Evolutionary conservation across 2,329 filamentous ascomycete species (phyloP), one percentile per base, ranked within the genome.

Genomic region (Colletotrichum sp.): DNA sequence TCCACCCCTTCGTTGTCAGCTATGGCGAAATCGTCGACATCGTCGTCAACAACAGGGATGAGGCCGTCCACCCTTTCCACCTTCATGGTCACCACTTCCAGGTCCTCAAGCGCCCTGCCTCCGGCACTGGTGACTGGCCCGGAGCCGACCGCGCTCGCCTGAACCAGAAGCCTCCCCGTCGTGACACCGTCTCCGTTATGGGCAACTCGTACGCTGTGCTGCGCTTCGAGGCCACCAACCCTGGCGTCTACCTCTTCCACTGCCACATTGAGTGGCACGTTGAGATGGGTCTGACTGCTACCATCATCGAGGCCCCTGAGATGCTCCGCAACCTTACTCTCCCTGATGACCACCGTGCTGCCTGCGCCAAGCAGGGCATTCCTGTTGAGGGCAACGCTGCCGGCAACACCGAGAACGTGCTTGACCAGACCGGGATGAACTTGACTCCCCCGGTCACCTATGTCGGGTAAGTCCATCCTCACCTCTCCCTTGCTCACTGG

Each of bases 261-360:
- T 92, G 90, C 83, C 90, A 92, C 81, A 90, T 92, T 68, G 89
- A 91, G 79, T 92, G 89, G 91, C 92, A 93, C 79, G 88, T 92
- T 24, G 87, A 87, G 80, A 90, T 90, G 85, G 92, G 91, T 34
- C 84, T 93, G 21, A 88, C 86, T 1, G 88, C 88, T 30, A 89
- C 88, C 16, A 83, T 92, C 34, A 86, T 92, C 78, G 90, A 92
- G 83, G 89, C 87, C 0, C 59, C 91, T 1, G 88, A 91, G 70
- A 82, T 92, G 15, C 92, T 95, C 77, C 82, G 88, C 69, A 85
- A 84, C 4, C 81, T 90, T 67, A 85, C 84, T 2, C 90, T 95
- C 60, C 93, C 93, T 0, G 81, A 88, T 32, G 88, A 93, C 75
- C 92, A 94, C 79, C 85, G 89, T 78, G 85, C 84, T 26, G 83